Evolutionary conservation across 2,329 filamentous ascomycete species (phyloP).

Genomic region (Calonectria henricotiae): DNA sequence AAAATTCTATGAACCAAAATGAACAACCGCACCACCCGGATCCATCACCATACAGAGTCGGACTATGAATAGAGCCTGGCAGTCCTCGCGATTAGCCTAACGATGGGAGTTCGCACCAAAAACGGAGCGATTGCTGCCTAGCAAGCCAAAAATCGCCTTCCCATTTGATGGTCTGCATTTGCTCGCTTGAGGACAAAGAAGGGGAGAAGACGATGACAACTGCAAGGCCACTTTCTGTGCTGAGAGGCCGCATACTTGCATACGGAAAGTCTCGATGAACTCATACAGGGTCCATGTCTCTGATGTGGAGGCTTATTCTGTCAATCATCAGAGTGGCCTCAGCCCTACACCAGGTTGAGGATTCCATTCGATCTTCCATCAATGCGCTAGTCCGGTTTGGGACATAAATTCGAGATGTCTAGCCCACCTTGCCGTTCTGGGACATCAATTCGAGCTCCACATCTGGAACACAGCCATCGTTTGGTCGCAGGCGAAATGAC

Average conservation of each 20-base stretch:
- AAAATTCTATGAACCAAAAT: background rate
- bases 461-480: constrained; percentile 42
- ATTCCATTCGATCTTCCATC: constrained; percentile 47
- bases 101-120: no score
- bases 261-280: background rate
- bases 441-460: constrained; percentile 24
- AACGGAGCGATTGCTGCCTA: background rate
- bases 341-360: constrained; percentile 39
- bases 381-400: background rate
- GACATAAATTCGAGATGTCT: constrained; percentile 44
- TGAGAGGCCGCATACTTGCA: constrained; percentile 6
- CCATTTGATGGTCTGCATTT: background rate
- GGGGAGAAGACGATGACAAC: background rate
- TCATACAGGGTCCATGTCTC: background rate
- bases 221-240: background rate
- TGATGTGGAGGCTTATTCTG: background rate
- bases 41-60: background rate
- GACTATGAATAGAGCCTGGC: no score
- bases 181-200: background rate
- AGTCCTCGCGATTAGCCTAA: no score
- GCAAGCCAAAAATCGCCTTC: background rate
- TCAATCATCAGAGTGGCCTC: background rate
- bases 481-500: constrained; percentile 27
- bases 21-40: background rate
- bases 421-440: constrained; percentile 12